phyloP scores from a whole-genome alignment of 306 rosid genomes.

The Begonia fuchsioides region DNA sequence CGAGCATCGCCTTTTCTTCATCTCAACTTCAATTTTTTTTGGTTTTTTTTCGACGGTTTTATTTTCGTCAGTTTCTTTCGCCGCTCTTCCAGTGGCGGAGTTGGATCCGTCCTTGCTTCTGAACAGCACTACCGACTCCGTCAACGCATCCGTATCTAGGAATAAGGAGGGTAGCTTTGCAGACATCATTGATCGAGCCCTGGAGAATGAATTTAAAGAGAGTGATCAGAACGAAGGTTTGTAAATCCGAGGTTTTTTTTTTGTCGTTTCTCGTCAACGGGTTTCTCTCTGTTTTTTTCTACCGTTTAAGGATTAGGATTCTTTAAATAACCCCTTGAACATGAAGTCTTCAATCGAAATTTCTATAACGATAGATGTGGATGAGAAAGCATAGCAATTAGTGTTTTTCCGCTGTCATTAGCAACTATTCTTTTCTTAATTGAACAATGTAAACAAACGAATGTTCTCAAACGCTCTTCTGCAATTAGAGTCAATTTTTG shows the following conservation, averaged over 20 bases:
- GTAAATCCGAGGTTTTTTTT: conserved; percentile 3
- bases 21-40: conserved; percentile 11
- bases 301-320: no score
- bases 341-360: no score
- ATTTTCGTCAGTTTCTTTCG: conserved; percentile 20
- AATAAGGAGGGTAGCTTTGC: conserved; percentile 78
- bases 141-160: conserved; percentile 38
- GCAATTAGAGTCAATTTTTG: no score
- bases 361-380: no score
- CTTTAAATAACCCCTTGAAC: no score
- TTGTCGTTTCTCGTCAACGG: not conserved
- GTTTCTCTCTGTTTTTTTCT: not conserved
- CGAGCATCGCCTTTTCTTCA: conserved; percentile 5
- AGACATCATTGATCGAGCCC: conserved; percentile 87
- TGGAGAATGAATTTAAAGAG: conserved; percentile 86
- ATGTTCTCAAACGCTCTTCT: no score
- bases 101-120: conserved; percentile 39
- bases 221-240: conserved; percentile 84
- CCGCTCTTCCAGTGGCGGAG: conserved; percentile 15
- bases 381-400: no score
- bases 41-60: conserved; percentile 20
- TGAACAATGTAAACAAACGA: no score
- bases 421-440: no score
- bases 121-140: conserved; percentile 42
- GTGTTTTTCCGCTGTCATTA: no score